Evolutionary conservation across 371 early-diverging fungal genomes (phyloP).

Genomic region (Funneliformis caledonium): DNA sequence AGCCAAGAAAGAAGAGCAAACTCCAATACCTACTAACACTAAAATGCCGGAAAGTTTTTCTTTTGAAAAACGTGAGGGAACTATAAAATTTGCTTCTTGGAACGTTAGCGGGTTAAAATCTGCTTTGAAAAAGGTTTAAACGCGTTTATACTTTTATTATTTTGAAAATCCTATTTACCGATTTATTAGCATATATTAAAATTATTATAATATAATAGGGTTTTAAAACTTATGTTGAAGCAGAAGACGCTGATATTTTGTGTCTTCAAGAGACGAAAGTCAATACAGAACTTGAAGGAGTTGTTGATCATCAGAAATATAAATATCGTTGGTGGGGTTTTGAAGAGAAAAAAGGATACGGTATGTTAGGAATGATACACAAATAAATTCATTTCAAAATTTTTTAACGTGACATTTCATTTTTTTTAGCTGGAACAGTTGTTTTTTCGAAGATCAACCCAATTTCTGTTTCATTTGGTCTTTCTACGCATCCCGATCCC

Average conservation of each 20-base stretch:
- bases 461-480: constrained; percentile 62
- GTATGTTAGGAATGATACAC: constrained; percentile 42
- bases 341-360: constrained; percentile 82
- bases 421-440: constrained; percentile 68
- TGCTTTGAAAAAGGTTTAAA: constrained; percentile 70
- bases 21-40: constrained; percentile 61
- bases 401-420: neutral
- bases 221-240: constrained; percentile 72
- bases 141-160: neutral
- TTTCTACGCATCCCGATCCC: constrained; percentile 56
- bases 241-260: constrained; percentile 85
- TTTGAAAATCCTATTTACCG: neutral
- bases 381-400: neutral
- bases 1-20: neutral
- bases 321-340: constrained; percentile 74
- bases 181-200: too few species aligned
- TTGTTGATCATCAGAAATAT: constrained; percentile 64
- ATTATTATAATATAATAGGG: constrained; percentile 46
- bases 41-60: constrained; percentile 62
- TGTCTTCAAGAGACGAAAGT: constrained; percentile 90
- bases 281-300: constrained; percentile 37
- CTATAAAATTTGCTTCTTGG: constrained; percentile 78
- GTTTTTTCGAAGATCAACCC: constrained; percentile 84
- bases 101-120: constrained; percentile 82
- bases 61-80: constrained; percentile 54